These are phyloP conservation scores for Clitopilus hobsonii DNA, from an alignment of 768 basidiomycete genomes.

Conservation along the genomic window DNA sequence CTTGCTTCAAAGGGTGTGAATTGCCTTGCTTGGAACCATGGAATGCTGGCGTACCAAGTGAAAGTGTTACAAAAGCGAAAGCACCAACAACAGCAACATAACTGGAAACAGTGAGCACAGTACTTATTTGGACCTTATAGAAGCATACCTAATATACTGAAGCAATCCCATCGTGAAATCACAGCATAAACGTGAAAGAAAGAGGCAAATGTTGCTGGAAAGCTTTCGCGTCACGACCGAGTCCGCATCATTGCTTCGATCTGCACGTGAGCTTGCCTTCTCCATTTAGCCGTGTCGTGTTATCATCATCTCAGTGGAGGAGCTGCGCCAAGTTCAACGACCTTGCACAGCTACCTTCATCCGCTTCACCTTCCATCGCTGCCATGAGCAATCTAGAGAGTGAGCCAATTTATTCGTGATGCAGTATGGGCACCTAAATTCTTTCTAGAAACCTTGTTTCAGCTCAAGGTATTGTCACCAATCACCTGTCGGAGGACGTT, in stretches of 20 bases:
- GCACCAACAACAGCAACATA: constrained; percentile 75
- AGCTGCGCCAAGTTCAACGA: neutral
- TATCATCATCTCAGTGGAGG: neutral
- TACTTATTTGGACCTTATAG: neutral
- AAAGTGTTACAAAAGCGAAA: constrained; percentile 88
- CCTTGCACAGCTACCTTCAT: constrained; percentile 9
- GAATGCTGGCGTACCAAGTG: constrained; percentile 58
- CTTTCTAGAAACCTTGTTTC: constrained; percentile 87
- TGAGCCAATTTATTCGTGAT: constrained; percentile 32
- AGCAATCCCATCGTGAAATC: constrained; percentile 43
- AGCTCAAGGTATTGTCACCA: constrained; percentile 73
- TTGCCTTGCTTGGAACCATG: neutral
- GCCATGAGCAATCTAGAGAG: constrained; percentile 87
- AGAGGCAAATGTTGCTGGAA: constrained; percentile 3
- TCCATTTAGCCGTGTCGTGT: neutral
- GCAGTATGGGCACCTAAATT: constrained; percentile 20
- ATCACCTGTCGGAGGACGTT: constrained; percentile 10
- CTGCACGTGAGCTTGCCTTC: neutral
- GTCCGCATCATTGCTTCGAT: neutral
- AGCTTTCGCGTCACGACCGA: neutral
- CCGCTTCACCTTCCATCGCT: constrained; percentile 8
- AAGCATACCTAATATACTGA: constrained; percentile 54
- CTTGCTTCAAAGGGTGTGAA: constrained; percentile 53
- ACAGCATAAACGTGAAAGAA: neutral
- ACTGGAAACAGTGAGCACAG: constrained; percentile 27